Evolutionary conservation across 73 alveolate species (phyloP).

Genomic region (Uronychia setigera): DNA sequence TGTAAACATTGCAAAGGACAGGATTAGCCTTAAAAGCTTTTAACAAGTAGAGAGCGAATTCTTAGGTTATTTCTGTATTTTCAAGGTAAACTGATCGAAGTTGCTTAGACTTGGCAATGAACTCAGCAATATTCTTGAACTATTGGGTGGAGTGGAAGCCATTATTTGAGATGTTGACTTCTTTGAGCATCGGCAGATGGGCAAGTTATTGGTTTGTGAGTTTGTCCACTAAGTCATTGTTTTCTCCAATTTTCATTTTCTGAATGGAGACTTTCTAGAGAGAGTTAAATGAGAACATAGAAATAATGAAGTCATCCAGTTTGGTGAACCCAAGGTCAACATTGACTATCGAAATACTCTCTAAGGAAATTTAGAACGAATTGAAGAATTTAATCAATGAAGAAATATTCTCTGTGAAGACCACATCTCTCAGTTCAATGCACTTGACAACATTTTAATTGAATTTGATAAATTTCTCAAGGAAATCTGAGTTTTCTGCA

Average conservation of each 20-base stretch:
- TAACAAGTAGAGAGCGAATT: background rate
- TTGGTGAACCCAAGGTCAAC: background rate
- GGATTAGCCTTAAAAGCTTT: background rate
- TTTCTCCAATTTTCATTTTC: background rate
- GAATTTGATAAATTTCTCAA: background rate
- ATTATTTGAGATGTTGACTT: background rate
- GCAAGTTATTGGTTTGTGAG: background rate
- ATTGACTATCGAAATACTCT: background rate
- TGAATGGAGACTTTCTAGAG: background rate
- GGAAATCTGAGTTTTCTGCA: background rate
- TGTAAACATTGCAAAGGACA: background rate
- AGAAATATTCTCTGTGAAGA: background rate
- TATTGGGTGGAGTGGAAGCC: background rate
- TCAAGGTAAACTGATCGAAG: background rate
- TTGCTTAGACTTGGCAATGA: background rate
- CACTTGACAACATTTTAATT: background rate
- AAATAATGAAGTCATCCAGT: background rate
- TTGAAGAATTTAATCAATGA: background rate
- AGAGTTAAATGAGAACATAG: background rate
- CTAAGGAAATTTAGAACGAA: background rate
- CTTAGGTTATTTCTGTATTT: background rate
- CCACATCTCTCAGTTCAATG: background rate
- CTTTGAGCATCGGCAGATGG: background rate
- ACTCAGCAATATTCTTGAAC: background rate
- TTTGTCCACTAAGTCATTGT: background rate